Evolutionary conservation across 2,329 filamentous ascomycete genomes (phyloP), one percentile per base, ranked within the genome.

Genomic region (Pseudocercospora ulei): DNA sequence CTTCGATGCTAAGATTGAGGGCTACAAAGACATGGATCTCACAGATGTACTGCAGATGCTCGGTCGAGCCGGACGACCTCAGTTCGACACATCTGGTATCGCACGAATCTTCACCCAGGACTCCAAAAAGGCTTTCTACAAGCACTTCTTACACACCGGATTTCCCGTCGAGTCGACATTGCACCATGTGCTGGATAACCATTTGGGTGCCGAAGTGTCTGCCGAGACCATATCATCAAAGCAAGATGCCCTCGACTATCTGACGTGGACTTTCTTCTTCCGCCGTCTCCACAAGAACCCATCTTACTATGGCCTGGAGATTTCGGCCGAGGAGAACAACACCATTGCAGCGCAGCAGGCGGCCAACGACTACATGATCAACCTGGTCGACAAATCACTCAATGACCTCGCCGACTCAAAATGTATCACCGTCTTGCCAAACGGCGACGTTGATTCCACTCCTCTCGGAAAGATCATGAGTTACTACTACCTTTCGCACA

Each of bases 241-340:
- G 62, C 90, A 98, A 63, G 90, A 98, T 63, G 90, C 90, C 1
- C 72, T 98, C 3, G 92, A 98, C 62, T 98, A 98, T 58, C 66
- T 98, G 37, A 98, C 90, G 0, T 98, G 92, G 90, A 98, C 92
- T 1, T 98, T 98, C 68, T 98, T 98, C 73, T 98, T 98, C 72
- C 77, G 92, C 2, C 74, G 90, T 7, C 67, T 98, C 24, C 90
- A 98, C 68, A 98, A 98, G 69, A 98, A 98, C 54, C 90, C 90
- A 1, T 93, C 87, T 0, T 98, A 94, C 65, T 98, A 98, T 53
- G 92, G 92, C 0, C 76, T 98, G 0, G 82, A 95, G 58, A 90
- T 98, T 28, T 84, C 83, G 0, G 80, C 83, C 0, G 87, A 95
- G 53, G 86, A 95, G 53, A 86, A 95, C 63, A 92, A 86, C 58